A percentile compares a stretch with the other conserved stretches of the same genome.
Evolutionary conservation across 257 asterid genomes (phyloP).

Genomic region (Solanum microdontum): DNA sequence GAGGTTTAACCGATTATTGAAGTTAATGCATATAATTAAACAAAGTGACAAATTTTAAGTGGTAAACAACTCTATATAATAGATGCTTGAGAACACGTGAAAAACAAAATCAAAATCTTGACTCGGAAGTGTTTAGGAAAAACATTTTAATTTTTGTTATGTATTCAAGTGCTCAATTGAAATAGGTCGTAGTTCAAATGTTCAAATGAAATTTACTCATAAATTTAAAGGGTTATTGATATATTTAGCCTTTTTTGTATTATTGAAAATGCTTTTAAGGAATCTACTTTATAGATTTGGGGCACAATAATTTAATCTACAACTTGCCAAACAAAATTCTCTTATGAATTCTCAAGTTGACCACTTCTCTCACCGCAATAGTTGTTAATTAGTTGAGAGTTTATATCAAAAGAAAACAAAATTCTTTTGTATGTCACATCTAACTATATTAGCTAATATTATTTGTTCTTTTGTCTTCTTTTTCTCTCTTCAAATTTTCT

Average conservation of each 20-base stretch:
- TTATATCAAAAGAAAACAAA: not conserved
- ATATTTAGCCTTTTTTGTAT: not conserved
- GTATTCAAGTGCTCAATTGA: not conserved
- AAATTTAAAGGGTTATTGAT: not conserved
- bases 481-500: not conserved
- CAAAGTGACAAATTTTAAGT: not conserved
- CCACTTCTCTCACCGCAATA: not conserved
- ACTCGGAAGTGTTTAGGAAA: not conserved
- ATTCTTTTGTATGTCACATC: not conserved
- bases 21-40: not conserved
- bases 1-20: not conserved
- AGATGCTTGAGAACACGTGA: not conserved
- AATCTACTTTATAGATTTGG: not conserved
- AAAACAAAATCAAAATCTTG: not conserved
- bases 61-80: not conserved
- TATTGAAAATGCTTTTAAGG: not conserved
- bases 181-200: rapidly evolving
- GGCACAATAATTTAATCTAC: not conserved
- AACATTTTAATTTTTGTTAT: not conserved
- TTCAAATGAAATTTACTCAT: not conserved
- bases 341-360: not conserved
- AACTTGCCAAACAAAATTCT: not conserved
- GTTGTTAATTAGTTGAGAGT: not conserved
- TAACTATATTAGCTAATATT: not conserved
- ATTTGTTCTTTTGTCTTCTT: not conserved